Base-by-base conservation (phyloP, 345 rosid species). In the Noccaea bulbosa region DNA sequence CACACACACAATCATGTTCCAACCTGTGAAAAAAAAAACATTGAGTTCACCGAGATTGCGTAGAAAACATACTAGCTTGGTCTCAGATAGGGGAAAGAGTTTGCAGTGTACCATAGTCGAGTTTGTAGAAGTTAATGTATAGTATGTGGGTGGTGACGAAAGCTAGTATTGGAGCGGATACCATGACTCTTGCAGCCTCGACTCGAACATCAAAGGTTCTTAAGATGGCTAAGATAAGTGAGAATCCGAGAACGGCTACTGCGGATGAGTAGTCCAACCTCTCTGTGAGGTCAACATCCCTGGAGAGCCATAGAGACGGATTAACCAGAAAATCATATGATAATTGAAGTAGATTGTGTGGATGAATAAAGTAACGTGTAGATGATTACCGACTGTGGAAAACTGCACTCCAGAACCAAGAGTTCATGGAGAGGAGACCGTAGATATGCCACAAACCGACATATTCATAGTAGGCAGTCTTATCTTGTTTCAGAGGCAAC, bases 341-440 rank as follows among this genome's bases (percentile, higher is more conserved):
- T 12, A 45, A 20, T 39, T 6, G 44, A 72, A 44, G 67, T 55
- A 32, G 47, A 41, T 1, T 48, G 47, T 48, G 47, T 20, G 35
- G 12, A 55, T 55, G 7, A 49, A 1, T 30, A 22, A 7, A 55
- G 15, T 40, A 22, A 69, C 1, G 16, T 22, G 48, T 55, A 68
- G 73, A 70, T 39, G 67, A 78, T 80, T 78, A 89, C 96, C 93
- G 76, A 62, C 81, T 81, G 64, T 89, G 96, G 81, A 89, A 87
- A 79, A 86, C 81, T 27, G 85, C 81, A 77, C 88, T 89, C 96
- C 96, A 89, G 67, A 89, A 84, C 93, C 96, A 86, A 2, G 88
- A 79, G 76, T 89, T 85, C 84, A 87, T 73, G 44, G 96, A 68
- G 9, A 87, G 68, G 41, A 87, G 62, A 8, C 75, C 89, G 39